Base-by-base conservation (phyloP, 2,329 filamentous ascomycete genomes). In the Epichloe uncinata region DNA sequence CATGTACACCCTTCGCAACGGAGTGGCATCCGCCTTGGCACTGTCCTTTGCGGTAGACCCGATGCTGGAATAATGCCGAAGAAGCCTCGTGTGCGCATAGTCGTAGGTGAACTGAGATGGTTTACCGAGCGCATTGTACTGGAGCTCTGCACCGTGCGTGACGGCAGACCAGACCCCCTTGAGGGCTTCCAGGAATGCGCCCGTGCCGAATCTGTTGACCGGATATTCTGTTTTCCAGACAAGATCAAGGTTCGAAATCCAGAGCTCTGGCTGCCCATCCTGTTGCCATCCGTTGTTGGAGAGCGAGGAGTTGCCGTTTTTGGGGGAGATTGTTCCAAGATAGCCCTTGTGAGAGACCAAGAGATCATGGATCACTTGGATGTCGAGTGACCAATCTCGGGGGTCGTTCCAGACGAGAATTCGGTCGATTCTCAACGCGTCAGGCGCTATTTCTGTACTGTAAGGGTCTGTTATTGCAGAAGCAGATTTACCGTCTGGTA, bases 331-430 rank as follows among this genome's bases (percentile, higher is more conserved):
- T 0, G 91, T 96, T 26, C 91, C 93, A 4, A 95, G 63, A 50
- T 87, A 79, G 16, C 93, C 93, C n/a, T 75, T 60, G 16, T 79
- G 73, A 0, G 90, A 95, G 40, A 95, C 74, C 6, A 97, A 71
- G 11, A 95, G 70, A 65, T 98, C 93, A 49, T 85, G 62, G 51
- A 97, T 84, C 58, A 97, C 71, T 62, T 95, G 86, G 2, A 81
- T 81, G 65, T 97, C 91, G 9, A 96, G 75, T 1, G 86, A 89
- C 93, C 93, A 98, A 70, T 98, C 93, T 50, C 93, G 3, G 93
- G 93, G 90, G 66, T 97, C 93, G 64, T 95, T 95, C 75, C 91
- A 96, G 6, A 96, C 85, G 60, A 97, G 85, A 33, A 97, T 80
- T 33, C 90, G 89, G 61, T 95, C 88, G 57, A 98, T 84, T 58